Conservation (phyloP, 768 basidiomycete species). For the Suillus variegatus region DNA sequence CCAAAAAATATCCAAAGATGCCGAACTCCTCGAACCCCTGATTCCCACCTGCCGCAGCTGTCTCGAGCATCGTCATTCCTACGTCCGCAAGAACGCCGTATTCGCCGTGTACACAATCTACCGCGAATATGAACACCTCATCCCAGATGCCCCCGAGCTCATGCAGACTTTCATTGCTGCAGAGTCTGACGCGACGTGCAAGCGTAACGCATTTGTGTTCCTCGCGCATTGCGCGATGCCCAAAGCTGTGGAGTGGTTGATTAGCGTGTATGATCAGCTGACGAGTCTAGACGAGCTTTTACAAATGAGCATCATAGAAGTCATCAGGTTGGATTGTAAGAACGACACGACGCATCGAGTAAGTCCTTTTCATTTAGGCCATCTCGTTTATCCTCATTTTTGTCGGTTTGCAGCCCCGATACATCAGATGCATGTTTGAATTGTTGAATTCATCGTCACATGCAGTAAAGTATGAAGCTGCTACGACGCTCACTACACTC, state of each 20-base stretch:
- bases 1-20: not conserved
- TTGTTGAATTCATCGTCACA: slow-evolving; percentile 86
- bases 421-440: slow-evolving; percentile 86
- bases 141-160: slow-evolving; percentile 1
- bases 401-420: slow-evolving; percentile 62
- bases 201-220: not conserved
- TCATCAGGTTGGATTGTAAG: slow-evolving; percentile 72
- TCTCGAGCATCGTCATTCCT: not conserved
- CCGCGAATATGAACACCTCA: not conserved
- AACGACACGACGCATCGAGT: slow-evolving; percentile 59
- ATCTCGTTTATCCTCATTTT: slow-evolving; percentile 10
- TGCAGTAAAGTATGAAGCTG: slow-evolving; percentile 97
- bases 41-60: not conserved
- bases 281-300: slow-evolving; percentile 83
- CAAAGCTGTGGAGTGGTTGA: slow-evolving; percentile 90
- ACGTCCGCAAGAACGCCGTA: not conserved
- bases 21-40: slow-evolving; percentile 71
- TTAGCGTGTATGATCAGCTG: slow-evolving; percentile 83
- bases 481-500: slow-evolving; percentile 88
- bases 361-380: slow-evolving; percentile 28
- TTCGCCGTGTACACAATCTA: not conserved
- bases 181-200: not conserved
- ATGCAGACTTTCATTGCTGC: not conserved
- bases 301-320: slow-evolving; percentile 95
- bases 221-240: slow-evolving; percentile 62